Evolutionary conservation across 148 eudicot species (phyloP).

Genomic region (Oxyria digyna): DNA sequence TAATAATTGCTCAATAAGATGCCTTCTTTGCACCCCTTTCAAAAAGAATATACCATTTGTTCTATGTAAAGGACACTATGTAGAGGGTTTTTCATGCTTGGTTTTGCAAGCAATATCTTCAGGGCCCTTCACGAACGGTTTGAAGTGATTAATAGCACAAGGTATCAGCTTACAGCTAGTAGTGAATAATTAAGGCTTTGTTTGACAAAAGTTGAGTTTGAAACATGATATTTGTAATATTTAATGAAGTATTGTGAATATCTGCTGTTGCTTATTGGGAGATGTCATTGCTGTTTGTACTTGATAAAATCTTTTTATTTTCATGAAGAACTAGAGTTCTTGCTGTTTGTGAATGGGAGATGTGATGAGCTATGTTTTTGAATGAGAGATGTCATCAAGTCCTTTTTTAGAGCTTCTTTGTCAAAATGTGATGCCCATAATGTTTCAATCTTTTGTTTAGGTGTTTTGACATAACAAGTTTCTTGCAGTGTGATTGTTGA

Average conservation of each 20-base stretch:
- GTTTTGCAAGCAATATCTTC: background rate
- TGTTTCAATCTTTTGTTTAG: background rate
- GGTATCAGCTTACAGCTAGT: background rate
- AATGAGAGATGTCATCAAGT: background rate
- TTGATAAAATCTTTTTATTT: background rate
- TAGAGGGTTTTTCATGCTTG: too few species aligned
- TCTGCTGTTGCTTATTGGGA: background rate
- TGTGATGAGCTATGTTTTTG: background rate
- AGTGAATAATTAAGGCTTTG: background rate
- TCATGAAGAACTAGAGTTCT: background rate
- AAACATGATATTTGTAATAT: background rate
- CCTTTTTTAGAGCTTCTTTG: background rate
- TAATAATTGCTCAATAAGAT: background rate
- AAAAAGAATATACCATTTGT: background rate
- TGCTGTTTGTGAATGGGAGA: background rate
- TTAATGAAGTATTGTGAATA: background rate
- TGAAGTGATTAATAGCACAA: background rate
- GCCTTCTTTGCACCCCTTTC: background rate
- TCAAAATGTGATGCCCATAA: background rate
- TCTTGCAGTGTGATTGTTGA: conserved; percentile 42
- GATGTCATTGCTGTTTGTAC: background rate
- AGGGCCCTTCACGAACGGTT: background rate
- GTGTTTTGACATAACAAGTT: background rate
- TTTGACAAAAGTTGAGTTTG: background rate
- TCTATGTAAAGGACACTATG: background rate